Percentiles rank a stretch among this genome's conserved stretches.
Evolutionary conservation across 441 rosid species (phyloP).

Genomic region (Hura crepitans): DNA sequence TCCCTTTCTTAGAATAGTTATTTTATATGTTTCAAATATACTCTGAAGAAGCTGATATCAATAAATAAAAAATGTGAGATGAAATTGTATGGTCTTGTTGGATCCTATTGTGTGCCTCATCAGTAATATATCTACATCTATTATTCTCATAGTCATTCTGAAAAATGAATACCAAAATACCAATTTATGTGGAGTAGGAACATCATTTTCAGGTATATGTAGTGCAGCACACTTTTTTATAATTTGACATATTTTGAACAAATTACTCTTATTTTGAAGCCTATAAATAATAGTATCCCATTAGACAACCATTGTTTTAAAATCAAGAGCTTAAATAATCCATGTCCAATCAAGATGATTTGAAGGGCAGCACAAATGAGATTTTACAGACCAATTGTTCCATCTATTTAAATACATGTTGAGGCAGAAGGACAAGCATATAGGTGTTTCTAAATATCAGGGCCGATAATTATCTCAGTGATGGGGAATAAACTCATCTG

Average conservation of each 20-base stretch:
- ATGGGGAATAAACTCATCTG: not conserved
- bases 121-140: not conserved
- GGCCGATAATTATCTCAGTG: not conserved
- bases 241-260: not conserved
- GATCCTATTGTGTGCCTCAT: not conserved
- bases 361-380: not conserved
- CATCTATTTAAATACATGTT: not conserved
- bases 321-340: not conserved
- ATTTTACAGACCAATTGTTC: not conserved
- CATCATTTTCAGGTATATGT: too few relatives aligned
- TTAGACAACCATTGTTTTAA: not conserved
- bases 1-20: not conserved
- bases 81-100: too few relatives aligned
- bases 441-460: not conserved
- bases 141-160: not conserved
- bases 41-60: not conserved
- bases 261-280: not conserved
- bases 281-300: not conserved
- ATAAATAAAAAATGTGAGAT: not conserved
- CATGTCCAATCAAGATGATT: not conserved
- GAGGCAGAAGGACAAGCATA: not conserved
- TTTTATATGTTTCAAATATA: not conserved
- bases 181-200: not conserved
- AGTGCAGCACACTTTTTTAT: not conserved
- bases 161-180: not conserved